Percentiles rank a stretch among this genome's conserved stretches.
Conservation (phyloP, 2,329 filamentous ascomycete species). For the Cytospora piceae region DNA sequence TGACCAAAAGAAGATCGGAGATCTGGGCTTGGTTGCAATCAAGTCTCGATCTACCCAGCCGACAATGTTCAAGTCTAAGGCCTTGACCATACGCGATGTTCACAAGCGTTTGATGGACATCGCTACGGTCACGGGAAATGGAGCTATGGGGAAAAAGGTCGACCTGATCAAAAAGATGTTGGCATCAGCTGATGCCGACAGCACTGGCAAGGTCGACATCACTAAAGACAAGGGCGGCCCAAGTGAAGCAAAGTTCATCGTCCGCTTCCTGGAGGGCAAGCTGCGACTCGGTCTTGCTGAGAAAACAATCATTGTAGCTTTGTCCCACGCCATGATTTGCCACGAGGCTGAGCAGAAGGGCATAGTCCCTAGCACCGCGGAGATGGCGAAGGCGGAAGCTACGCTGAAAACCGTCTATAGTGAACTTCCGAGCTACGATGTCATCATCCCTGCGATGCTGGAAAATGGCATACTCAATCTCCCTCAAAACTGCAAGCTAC, state of each 20-base stretch:
- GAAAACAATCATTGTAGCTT: constrained; percentile 84
- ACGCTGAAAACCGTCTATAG: constrained; percentile 92
- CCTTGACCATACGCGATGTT: constrained; percentile 83
- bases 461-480: constrained; percentile 84
- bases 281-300: constrained; percentile 89
- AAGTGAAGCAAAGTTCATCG: constrained; percentile 92
- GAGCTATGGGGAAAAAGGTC: constrained; percentile 88
- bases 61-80: constrained; percentile 97
- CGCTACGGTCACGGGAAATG: constrained; percentile 83
- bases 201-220: constrained; percentile 81
- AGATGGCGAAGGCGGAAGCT: constrained; percentile 81
- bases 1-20: constrained; percentile 95
- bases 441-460: constrained; percentile 88
- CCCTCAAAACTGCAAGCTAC: constrained; percentile 83
- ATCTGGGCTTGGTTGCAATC: constrained; percentile 90
- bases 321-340: constrained; percentile 85
- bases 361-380: constrained; percentile 71
- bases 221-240: constrained; percentile 89
- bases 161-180: constrained; percentile 94
- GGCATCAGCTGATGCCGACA: constrained; percentile 81
- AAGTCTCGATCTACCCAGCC: constrained; percentile 95
- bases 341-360: constrained; percentile 78
- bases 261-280: constrained; percentile 94
- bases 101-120: constrained; percentile 87
- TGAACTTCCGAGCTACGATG: constrained; percentile 92